Conservation (phyloP, 2,329 filamentous ascomycete species). For the Alternaria angustiovoidea region DNA sequence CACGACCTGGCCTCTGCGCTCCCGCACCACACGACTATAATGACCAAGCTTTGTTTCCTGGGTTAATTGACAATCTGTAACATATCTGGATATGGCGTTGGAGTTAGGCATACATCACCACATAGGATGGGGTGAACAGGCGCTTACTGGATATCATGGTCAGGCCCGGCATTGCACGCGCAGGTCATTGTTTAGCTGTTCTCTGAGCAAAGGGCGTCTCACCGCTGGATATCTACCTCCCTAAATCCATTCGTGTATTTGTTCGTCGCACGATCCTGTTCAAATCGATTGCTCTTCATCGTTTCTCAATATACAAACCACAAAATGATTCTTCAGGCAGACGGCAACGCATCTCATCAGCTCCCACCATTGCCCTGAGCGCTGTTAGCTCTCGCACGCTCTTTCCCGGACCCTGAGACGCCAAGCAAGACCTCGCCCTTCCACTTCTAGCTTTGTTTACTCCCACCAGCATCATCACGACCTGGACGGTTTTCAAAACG, state of each 20-base stretch:
- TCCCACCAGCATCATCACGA: background rate
- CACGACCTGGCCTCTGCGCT: background rate
- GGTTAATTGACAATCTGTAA: conserved; percentile 30
- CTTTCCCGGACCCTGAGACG: background rate
- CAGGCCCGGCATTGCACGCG: background rate
- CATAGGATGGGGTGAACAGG: conserved; percentile 5
- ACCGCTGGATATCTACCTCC: background rate
- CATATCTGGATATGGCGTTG: conserved; percentile 32
- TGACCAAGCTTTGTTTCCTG: conserved; percentile 27
- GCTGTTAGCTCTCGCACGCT: background rate
- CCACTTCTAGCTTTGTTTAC: background rate
- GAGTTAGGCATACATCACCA: conserved; percentile 13
- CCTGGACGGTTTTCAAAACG: background rate
- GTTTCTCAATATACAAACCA: background rate
- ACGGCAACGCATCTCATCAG: background rate
- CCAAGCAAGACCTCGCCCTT: background rate
- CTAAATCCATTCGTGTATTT: conserved; percentile 4
- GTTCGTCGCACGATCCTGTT: background rate
- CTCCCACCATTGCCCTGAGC: background rate
- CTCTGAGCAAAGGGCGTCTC: background rate
- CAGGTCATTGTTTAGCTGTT: background rate
- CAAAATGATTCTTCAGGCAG: background rate
- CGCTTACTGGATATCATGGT: conserved; percentile 5
- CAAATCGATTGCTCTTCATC: background rate
- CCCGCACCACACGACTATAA: conserved; percentile 25